Percentiles rank a stretch among this genome's conserved stretches.
These are phyloP conservation scores for Coemansia interrupta DNA, from an alignment of 192 early-diverging fungal genomes.

Conservation along the genomic window DNA sequence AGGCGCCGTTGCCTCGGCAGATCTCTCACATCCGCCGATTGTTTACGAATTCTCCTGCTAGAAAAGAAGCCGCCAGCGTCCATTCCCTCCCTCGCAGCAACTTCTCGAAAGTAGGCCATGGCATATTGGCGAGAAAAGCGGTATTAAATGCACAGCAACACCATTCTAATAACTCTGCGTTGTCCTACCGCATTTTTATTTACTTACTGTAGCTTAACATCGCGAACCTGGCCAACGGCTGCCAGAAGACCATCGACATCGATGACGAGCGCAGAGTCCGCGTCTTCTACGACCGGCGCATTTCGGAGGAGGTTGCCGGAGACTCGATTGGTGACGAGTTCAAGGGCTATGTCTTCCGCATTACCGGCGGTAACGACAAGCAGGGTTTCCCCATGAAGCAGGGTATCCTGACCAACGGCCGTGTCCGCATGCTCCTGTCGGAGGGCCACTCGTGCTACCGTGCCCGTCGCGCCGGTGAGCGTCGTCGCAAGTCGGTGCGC, in stretches of 20 bases:
- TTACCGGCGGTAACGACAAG: conserved; percentile 99
- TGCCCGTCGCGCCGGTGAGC: conserved; percentile 94
- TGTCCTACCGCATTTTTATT: not conserved
- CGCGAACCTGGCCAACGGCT: conserved; percentile 96
- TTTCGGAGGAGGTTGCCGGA: conserved; percentile 91
- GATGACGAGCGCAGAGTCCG: conserved; percentile 93
- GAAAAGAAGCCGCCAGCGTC: not conserved
- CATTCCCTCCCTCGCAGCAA: not conserved
- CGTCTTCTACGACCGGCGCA: conserved; percentile 97
- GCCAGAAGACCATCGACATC: conserved; percentile 96
- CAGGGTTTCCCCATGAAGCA: conserved; percentile 99
- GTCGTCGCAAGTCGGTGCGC: conserved; percentile 98
- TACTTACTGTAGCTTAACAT: conserved; percentile 83
- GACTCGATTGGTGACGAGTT: conserved; percentile 98
- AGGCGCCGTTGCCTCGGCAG: too few relatives aligned
- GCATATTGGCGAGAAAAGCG: too few relatives aligned
- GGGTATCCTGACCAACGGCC: conserved; percentile 80
- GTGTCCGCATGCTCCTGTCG: conserved; percentile 76
- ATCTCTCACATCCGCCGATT: too few relatives aligned
- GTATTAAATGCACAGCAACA: not conserved
- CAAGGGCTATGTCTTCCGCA: conserved; percentile 99
- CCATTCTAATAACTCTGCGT: not conserved
- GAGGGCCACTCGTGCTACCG: conserved; percentile 99
- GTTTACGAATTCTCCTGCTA: too few relatives aligned
- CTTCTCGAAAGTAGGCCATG: too few relatives aligned